Percentiles rank a stretch among this genome's conserved stretches.
Evolutionary conservation across 2,329 filamentous ascomycete species (phyloP).

Genomic region (Alternaria conjuncta): DNA sequence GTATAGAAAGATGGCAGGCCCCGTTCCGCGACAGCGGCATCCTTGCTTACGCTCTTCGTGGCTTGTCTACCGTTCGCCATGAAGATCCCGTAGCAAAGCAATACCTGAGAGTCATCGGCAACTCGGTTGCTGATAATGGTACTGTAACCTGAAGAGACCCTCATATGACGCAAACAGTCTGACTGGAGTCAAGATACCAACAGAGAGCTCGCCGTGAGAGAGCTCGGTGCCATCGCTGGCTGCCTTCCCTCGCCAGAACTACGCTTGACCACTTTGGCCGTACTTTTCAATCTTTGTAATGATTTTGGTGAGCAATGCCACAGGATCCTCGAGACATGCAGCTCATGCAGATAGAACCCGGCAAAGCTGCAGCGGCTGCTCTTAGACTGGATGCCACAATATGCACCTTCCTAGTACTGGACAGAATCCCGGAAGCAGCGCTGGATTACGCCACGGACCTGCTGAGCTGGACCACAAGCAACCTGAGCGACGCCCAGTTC

Average conservation of each 20-base stretch:
- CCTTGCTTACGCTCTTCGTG: constrained; percentile 33
- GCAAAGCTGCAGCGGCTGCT: constrained; percentile 41
- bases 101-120: constrained; percentile 47
- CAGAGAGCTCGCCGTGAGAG: constrained; percentile 33
- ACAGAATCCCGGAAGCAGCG: constrained; percentile 39
- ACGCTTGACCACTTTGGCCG: constrained; percentile 43
- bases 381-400: constrained; percentile 44
- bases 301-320: constrained; percentile 42
- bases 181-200: constrained; percentile 39
- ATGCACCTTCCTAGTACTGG: constrained; percentile 28
- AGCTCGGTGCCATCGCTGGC: constrained; percentile 34
- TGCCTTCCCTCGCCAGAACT: constrained; percentile 35
- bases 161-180: constrained; percentile 11
- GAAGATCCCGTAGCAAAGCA: constrained; percentile 37
- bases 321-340: constrained; percentile 6
- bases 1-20: constrained; percentile 38
- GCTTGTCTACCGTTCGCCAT: constrained; percentile 28
- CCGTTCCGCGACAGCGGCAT: constrained; percentile 37
- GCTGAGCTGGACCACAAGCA: constrained; percentile 44
- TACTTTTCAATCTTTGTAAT: constrained; percentile 54
- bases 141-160: constrained; percentile 2
- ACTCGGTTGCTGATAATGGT: constrained; percentile 48
- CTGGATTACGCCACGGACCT: constrained; percentile 45
- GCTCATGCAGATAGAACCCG: constrained; percentile 40
- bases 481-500: constrained; percentile 43